A percentile compares a stretch with the other conserved stretches of the same genome.
These are phyloP conservation scores for Chondrostereum purpureum DNA, from an alignment of 1,284 basidiomycete genomes.

Conservation along the genomic window DNA sequence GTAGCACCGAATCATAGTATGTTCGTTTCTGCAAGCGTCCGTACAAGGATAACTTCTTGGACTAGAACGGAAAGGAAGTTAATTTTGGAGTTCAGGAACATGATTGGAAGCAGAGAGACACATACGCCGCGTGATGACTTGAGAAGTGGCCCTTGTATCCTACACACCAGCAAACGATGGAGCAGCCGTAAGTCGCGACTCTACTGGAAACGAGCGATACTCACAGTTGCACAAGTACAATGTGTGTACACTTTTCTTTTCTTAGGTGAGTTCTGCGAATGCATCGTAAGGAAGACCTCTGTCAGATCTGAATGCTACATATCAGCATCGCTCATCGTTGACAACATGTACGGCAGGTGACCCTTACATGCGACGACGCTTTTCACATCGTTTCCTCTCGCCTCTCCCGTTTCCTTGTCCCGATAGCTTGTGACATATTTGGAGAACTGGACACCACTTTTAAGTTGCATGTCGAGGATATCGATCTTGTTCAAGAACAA, in stretches of 20 bases:
- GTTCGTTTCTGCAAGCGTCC: too few relatives aligned
- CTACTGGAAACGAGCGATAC: constrained; percentile 16
- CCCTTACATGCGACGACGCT: constrained; percentile 41
- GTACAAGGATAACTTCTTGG: too few relatives aligned
- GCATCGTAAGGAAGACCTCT: constrained; percentile 43
- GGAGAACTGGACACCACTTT: constrained; percentile 44
- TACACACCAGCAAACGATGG: constrained; percentile 16
- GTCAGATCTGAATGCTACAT: constrained; percentile 33
- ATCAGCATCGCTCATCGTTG: not conserved
- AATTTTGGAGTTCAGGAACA: too few relatives aligned
- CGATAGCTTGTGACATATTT: constrained; percentile 48
- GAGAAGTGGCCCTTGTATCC: constrained; percentile 44
- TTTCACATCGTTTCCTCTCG: constrained; percentile 42
- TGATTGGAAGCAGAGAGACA: constrained; percentile 8
- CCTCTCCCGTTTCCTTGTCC: constrained; percentile 21
- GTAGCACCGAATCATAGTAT: too few relatives aligned
- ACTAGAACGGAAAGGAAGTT: too few relatives aligned
- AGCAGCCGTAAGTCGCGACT: not conserved
- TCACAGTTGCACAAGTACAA: constrained; percentile 48
- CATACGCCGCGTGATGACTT: constrained; percentile 41
- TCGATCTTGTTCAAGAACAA: constrained; percentile 62
- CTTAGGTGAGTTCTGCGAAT: constrained; percentile 40
- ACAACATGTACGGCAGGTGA: not conserved
- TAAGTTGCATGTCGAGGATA: constrained; percentile 47
- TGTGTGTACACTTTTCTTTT: constrained; percentile 43